These are phyloP conservation scores for Acmispon strigosus DNA, from an alignment of 306 rosid genomes.

Conservation along the genomic window DNA sequence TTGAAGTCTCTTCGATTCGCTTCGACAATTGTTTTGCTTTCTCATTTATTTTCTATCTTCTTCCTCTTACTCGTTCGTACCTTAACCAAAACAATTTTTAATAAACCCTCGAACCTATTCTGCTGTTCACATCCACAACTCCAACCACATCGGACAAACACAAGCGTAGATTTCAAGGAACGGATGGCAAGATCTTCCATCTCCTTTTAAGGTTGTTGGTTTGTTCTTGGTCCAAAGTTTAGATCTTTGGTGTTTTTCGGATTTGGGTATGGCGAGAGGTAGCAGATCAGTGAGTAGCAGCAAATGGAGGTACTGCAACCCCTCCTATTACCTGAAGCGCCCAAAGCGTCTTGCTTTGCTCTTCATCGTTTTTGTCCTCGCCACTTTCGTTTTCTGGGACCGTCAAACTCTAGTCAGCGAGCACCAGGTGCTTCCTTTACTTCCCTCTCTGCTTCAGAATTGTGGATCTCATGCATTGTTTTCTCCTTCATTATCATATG, in stretches of 20 bases:
- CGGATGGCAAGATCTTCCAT: not conserved
- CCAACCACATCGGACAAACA: conserved; percentile 5
- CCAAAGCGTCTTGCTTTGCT: conserved; percentile 87
- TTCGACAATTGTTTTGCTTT: too few species aligned
- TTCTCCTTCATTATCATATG: not conserved
- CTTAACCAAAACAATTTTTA: too few species aligned
- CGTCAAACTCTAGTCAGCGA: conserved; percentile 83
- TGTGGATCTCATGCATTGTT: conserved; percentile 15
- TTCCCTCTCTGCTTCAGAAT: not conserved
- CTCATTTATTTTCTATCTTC: too few species aligned
- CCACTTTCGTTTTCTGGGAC: conserved; percentile 71
- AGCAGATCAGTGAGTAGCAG: conserved; percentile 48
- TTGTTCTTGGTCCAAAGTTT: not conserved
- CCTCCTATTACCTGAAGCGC: conserved; percentile 79
- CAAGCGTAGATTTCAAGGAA: conserved; percentile 26
- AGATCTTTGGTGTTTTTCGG: conserved; percentile 1
- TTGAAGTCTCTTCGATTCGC: too few species aligned
- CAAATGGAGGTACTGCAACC: conserved; percentile 67
- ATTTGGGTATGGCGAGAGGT: conserved; percentile 52
- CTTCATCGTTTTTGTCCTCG: conserved; percentile 67
- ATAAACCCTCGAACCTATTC: conserved; percentile 1
- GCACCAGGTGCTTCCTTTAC: conserved; percentile 55
- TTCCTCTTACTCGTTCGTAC: too few species aligned
- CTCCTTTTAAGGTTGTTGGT: not conserved
- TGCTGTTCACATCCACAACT: not conserved